These are phyloP conservation scores for Ophiocordyceps unilateralis DNA, from an alignment of 2,329 filamentous ascomycete species.

Conservation along the genomic window DNA sequence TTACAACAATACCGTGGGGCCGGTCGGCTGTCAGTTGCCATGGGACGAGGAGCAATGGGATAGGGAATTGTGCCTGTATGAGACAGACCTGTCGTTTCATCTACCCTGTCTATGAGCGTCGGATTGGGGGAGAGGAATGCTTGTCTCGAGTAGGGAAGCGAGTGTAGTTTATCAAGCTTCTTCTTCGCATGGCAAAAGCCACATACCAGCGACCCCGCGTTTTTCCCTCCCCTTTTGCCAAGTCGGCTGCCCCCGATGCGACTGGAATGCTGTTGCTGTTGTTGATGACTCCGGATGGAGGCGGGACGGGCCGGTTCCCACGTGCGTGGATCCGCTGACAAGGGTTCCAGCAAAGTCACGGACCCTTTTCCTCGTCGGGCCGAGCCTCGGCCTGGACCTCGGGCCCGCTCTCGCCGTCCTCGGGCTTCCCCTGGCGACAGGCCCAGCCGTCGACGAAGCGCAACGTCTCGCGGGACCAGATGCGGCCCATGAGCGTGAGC, in stretches of 20 bases:
- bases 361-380: slow-evolving; percentile 1
- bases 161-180: background rate
- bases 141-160: background rate
- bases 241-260: background rate
- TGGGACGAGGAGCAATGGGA: background rate
- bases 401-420: slow-evolving; percentile 15
- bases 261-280: background rate
- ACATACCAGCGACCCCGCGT: no score
- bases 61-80: background rate
- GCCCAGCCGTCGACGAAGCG: slow-evolving; percentile 26
- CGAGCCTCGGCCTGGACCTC: background rate
- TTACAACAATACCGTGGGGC: background rate
- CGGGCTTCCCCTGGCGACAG: slow-evolving; percentile 34
- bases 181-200: background rate
- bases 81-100: background rate
- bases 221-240: background rate
- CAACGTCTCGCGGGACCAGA: slow-evolving; percentile 42
- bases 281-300: background rate
- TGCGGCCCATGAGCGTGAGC: slow-evolving; percentile 38
- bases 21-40: no score
- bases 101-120: background rate
- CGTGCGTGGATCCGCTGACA: background rate
- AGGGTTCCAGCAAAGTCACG: slow-evolving; percentile 2
- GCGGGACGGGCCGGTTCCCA: background rate
- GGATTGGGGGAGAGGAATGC: background rate